phyloP scores from a whole-genome alignment of 23 red algal species.

The Agarophyton chilense region DNA sequence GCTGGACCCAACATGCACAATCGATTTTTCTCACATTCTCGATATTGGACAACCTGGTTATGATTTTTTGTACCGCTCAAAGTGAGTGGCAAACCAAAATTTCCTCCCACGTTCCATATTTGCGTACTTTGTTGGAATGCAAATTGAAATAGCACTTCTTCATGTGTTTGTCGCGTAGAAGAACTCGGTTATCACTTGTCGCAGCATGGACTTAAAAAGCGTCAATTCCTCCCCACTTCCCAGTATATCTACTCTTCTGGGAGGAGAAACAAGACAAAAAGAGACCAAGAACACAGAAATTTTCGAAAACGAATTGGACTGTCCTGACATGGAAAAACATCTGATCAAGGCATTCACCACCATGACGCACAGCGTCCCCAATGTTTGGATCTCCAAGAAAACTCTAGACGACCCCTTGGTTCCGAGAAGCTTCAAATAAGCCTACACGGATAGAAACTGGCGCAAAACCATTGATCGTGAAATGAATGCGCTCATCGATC shows the following conservation, averaged over 20 bases:
- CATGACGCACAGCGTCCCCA: neutral
- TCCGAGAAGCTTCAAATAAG: neutral
- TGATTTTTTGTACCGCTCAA: no score
- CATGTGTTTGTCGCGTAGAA: no score
- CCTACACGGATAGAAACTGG: neutral
- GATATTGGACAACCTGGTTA: neutral
- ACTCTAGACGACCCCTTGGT: neutral
- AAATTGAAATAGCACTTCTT: no score
- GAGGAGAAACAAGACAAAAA: neutral
- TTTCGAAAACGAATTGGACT: neutral
- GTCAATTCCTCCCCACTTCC: neutral
- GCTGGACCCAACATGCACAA: neutral
- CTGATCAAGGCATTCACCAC: neutral
- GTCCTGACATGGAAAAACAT: neutral
- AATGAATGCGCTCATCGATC: no score
- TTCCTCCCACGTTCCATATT: no score
- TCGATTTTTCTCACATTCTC: neutral
- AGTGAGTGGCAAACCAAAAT: no score
- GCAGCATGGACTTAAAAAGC: neutral
- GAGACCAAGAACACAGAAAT: no score
- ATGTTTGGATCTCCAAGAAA: neutral
- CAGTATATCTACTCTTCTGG: neutral
- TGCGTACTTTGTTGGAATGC: no score
- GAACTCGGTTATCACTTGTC: no score
- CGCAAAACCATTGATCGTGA: neutral